Conservation (phyloP, 106 monocot species). For the Allium cepa region DNA sequence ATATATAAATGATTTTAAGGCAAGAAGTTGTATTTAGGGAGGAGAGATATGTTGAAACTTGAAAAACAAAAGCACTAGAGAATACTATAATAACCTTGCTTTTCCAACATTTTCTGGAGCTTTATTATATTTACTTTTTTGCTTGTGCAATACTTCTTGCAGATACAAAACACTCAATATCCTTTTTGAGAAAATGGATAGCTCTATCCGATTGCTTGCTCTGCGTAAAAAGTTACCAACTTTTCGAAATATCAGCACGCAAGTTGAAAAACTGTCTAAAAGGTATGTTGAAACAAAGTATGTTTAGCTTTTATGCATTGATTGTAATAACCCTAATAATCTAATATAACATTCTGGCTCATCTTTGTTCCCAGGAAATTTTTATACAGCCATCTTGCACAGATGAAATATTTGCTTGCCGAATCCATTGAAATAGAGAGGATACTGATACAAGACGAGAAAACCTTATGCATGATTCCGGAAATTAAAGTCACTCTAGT, state of each 20-base stretch:
- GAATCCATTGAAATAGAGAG: constrained; percentile 55
- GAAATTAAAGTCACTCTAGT: constrained; percentile 50
- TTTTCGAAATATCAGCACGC: constrained; percentile 50
- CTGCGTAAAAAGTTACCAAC: constrained; percentile 40
- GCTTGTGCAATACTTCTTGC: neutral
- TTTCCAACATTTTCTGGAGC: neutral
- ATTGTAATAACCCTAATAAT: no score
- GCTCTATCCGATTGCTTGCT: constrained; percentile 56
- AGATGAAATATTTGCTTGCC: constrained; percentile 60
- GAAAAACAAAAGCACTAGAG: no score
- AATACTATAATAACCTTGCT: no score
- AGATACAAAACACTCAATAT: constrained; percentile 34
- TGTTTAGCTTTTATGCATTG: no score
- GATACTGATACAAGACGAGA: constrained; percentile 53
- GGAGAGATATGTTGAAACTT: no score
- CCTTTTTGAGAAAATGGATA: constrained; percentile 53
- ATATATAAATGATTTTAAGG: no score
- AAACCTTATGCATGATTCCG: constrained; percentile 50
- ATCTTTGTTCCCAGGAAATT: constrained; percentile 38
- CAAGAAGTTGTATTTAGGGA: no score
- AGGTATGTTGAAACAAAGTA: constrained; percentile 21
- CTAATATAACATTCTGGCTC: no score
- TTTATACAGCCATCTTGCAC: constrained; percentile 47
- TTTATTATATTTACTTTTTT: neutral
- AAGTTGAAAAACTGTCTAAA: constrained; percentile 49